Conservation (phyloP, 2,329 filamentous ascomycete genomes). For the Amauroascus verrucosus region DNA sequence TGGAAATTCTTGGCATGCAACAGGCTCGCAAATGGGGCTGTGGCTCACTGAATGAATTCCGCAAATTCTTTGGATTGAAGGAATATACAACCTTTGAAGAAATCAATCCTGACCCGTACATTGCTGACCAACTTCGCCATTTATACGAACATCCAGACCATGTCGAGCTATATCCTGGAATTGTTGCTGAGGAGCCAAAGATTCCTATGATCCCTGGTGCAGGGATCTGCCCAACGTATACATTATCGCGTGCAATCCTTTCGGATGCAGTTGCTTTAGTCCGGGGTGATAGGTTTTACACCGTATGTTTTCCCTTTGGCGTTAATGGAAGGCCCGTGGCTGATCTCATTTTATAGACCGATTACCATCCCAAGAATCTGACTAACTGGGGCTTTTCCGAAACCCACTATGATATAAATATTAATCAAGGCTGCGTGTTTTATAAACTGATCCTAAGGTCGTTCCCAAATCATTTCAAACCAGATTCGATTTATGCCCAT, state of each 20-base stretch:
- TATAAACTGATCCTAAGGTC: constrained; percentile 25
- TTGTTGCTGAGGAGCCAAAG: constrained; percentile 42
- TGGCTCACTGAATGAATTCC: constrained; percentile 45
- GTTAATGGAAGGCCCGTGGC: neutral
- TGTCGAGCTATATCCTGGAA: constrained; percentile 60
- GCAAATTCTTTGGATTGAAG: constrained; percentile 52
- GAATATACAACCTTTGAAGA: constrained; percentile 48
- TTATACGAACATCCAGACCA: constrained; percentile 55
- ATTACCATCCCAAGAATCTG: constrained; percentile 23
- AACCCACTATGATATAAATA: constrained; percentile 21
- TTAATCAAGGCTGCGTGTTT: constrained; percentile 24
- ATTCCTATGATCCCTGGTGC: constrained; percentile 29
- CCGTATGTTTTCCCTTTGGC: constrained; percentile 17
- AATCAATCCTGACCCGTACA: constrained; percentile 49
- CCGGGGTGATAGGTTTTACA: constrained; percentile 34
- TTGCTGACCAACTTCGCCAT: constrained; percentile 46
- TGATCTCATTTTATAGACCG: constrained; percentile 13
- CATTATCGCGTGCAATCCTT: constrained; percentile 33
- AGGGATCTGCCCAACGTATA: constrained; percentile 32
- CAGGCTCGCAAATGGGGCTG: constrained; percentile 59
- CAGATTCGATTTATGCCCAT: constrained; percentile 22
- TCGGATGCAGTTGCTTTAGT: constrained; percentile 38
- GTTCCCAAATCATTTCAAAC: constrained; percentile 22
- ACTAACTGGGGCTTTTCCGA: constrained; percentile 35
- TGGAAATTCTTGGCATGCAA: constrained; percentile 71